Percentiles rank a stretch among this genome's conserved stretches.
phyloP scores from a whole-genome alignment of 192 early-diverging fungal species.

The Chytriomyces confervae region DNA sequence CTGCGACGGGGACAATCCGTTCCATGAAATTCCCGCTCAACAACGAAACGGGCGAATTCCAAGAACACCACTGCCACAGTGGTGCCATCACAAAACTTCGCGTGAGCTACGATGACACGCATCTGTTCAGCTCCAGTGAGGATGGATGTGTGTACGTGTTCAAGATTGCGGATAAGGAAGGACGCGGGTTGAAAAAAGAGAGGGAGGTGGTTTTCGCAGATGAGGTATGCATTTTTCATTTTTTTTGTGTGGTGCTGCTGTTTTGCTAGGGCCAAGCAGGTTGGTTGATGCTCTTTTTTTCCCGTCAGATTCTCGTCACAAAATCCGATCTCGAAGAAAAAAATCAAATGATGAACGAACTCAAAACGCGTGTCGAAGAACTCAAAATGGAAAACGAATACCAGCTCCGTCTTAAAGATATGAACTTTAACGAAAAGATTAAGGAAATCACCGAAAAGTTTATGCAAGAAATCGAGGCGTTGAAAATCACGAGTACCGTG shows the following conservation, averaged over 20 bases:
- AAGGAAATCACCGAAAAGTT: slow-evolving; percentile 70
- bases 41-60: slow-evolving; percentile 54
- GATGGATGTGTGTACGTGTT: slow-evolving; percentile 66
- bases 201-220: slow-evolving; percentile 63
- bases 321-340: slow-evolving; percentile 69
- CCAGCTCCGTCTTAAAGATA: slow-evolving; percentile 68
- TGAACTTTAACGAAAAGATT: slow-evolving; percentile 74
- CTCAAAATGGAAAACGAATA: slow-evolving; percentile 75
- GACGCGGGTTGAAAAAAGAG: slow-evolving; percentile 53
- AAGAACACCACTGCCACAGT: slow-evolving; percentile 66
- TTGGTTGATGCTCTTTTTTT: not conserved
- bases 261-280: not conserved
- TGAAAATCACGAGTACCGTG: slow-evolving; percentile 64
- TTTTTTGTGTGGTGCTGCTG: not conserved
- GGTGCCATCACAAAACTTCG: slow-evolving; percentile 59
- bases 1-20: slow-evolving; percentile 57
- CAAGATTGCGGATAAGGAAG: slow-evolving; percentile 63
- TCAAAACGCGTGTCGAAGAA: slow-evolving; percentile 66
- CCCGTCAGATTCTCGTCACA: slow-evolving; percentile 61
- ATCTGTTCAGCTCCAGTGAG: slow-evolving; percentile 60
- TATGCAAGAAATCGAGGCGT: slow-evolving; percentile 67
- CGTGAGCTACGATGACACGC: slow-evolving; percentile 65
- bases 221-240: slow-evolving; percentile 47
- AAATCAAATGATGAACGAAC: slow-evolving; percentile 60
- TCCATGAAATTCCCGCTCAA: slow-evolving; percentile 64